Conservation (phyloP, 2,329 filamentous ascomycete species). For the Akanthomyces uredinophilus region DNA sequence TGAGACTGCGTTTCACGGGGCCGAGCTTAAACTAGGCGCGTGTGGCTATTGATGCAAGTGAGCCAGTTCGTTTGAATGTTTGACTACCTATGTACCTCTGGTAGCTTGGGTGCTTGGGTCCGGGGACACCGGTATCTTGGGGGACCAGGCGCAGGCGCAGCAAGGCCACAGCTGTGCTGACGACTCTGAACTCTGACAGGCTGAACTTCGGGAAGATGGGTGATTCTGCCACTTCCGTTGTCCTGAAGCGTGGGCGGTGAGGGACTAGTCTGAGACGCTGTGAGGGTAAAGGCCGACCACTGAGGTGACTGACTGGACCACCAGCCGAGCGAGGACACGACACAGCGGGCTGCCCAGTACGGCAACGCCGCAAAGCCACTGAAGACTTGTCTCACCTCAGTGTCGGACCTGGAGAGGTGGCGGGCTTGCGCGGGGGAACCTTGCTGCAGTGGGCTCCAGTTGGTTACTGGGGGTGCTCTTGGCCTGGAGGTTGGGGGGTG, state of each 20-base stretch:
- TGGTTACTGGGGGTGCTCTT: neutral
- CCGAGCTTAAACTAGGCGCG: neutral
- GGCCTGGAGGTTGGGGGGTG: neutral
- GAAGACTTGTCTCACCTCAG: neutral
- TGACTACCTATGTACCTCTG: neutral
- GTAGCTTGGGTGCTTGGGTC: neutral
- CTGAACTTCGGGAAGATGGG: slow-evolving; percentile 3
- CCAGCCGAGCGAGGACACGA: neutral
- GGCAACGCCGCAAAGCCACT: neutral
- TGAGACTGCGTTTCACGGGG: neutral
- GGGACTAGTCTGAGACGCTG: neutral
- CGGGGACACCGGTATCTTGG: neutral
- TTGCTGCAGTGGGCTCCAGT: neutral
- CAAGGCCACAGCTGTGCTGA: neutral
- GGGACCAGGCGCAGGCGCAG: neutral
- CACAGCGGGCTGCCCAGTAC: neutral
- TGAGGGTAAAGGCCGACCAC: too few relatives aligned
- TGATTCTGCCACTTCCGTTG: slow-evolving; percentile 4
- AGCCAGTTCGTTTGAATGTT: neutral
- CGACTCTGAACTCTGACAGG: neutral
- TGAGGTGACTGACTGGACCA: too few relatives aligned
- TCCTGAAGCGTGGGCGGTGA: slow-evolving; percentile 3
- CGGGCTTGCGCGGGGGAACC: neutral
- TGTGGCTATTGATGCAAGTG: neutral
- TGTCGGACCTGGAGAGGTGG: neutral